Base-by-base conservation (phyloP, 2,329 filamentous ascomycete species). In the Ophiostoma ips region DNA sequence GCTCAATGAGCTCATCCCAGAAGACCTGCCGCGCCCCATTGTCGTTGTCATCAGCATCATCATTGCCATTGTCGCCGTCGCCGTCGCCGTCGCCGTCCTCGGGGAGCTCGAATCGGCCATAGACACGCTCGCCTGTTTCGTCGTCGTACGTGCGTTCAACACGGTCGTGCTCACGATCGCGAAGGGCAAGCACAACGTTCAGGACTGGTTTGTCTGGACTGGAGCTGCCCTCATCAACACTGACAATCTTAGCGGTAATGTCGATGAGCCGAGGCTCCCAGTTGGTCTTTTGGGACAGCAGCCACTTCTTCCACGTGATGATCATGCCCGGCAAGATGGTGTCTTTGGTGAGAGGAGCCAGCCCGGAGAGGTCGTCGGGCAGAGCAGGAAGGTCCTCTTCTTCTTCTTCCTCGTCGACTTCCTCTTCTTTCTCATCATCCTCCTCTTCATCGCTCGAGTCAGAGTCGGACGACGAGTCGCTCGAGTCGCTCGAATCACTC, bases 21-120 rank as follows among this genome's bases (percentile, higher is more conserved):
- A 63, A 58, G 30, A 88, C 52, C 7, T 70, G 70, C n/a, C 80
- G 72, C 46, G 74, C 68, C 1, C 83, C 83, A 53, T 81, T 34
- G 33, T 50, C 46, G 2, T 33, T 41, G 3, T 34, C 72, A 50
- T 83, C 75, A 10, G 69, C 69, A 3, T 64, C 65, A 13, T 40
- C 75, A 12, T 77, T 73, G 34, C 70, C 68, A n/a, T n/a, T n/a
- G 12, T 77, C 73, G 34, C 70, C 68, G 2, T 71, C 71, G 0
- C 19, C 75, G 13, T 77, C 73, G 34, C 70, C 68, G 2, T 70
- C 71, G 1, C 71, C 70, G 1, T 75, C 75, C 11, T 76, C 76
- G 0, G 83, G 82, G 57, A 80, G 79, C 58, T 94, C 87, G 56
- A 94, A 92, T 52, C 81, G 84, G 54, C 75, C 79, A 58, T 90